Evolutionary conservation across 2,329 filamentous ascomycete species (phyloP), one percentile per base, ranked within the genome.

Genomic region (Penicillium sp.): DNA sequence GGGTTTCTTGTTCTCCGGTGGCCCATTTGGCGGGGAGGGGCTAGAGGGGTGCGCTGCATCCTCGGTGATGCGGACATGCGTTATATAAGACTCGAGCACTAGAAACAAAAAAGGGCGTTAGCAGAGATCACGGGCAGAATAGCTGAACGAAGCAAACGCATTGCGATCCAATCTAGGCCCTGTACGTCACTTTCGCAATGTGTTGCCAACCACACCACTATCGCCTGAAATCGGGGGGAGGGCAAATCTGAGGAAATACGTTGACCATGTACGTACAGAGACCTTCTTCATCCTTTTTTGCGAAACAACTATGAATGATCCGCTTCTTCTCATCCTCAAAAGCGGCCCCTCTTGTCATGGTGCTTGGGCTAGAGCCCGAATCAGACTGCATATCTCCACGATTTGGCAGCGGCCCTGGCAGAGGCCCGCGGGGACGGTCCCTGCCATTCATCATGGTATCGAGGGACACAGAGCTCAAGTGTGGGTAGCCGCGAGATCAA

Each of bases 281-380:
- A 58, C 90, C 90, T 71, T 95, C 87, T 37, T 81, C 78, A 66
- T 97, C 93, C 63, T 84, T 84, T 75, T 94, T 96, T 69, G 76
- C 80, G 75, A 97, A 98, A 73, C 90, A 96, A 71, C 87, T 95
- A 56, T 95, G 87, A 57, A 95, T 85, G 63, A 98, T 96, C 67
- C 93, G 83, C 68, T 82, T 80, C 77, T 96, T 95, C 77, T 98
- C 93, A 65, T 97, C 89, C 70, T 98, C 93, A 69, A 97, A 98
- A 62, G 82, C 81, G 73, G 95, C 88, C 48, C 91, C 91, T 64
- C 72, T 69, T 42, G 68, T 69, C 64, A 67, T 64, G 26, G 61
- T 55, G 21, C 54, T 56, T 46, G 69, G 62, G 39, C 60, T 63
- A n/a, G 63, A 61, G 37, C 62, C 68, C 60, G 64, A 62, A 53